A percentile compares a stretch with the other conserved stretches of the same genome.
Conservation (phyloP, 2,329 filamentous ascomycete species). For the Corniculantispora saksenae region DNA sequence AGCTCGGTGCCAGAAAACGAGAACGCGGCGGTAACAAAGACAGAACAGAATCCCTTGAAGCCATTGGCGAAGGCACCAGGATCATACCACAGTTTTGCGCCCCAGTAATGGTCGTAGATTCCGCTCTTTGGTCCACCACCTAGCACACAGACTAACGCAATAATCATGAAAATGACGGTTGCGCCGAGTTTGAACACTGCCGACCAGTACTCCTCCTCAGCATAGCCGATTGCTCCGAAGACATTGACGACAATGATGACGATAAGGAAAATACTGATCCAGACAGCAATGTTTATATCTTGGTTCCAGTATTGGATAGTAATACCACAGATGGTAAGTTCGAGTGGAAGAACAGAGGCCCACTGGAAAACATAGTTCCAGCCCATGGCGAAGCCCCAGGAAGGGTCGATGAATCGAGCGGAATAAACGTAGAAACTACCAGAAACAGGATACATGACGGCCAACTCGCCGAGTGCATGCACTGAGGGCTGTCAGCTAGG, state of each 20-base stretch:
- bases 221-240: slow-evolving; percentile 58
- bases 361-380: slow-evolving; percentile 51
- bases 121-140: slow-evolving; percentile 59
- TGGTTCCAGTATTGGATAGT: slow-evolving; percentile 51
- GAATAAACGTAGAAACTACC: slow-evolving; percentile 61
- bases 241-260: slow-evolving; percentile 55
- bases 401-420: slow-evolving; percentile 58
- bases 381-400: slow-evolving; percentile 54
- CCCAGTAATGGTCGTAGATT: slow-evolving; percentile 47
- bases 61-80: slow-evolving; percentile 66
- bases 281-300: slow-evolving; percentile 48
- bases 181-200: slow-evolving; percentile 58
- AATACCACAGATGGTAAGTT: slow-evolving; percentile 51
- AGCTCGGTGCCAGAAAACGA: slow-evolving; percentile 73
- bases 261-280: slow-evolving; percentile 57
- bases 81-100: slow-evolving; percentile 51
- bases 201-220: slow-evolving; percentile 62
- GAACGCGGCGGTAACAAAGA: slow-evolving; percentile 74
- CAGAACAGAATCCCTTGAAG: slow-evolving; percentile 72
- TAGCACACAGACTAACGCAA: slow-evolving; percentile 58
- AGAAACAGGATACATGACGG: slow-evolving; percentile 57
- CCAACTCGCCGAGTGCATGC: slow-evolving; percentile 61
- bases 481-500: slow-evolving; percentile 33
- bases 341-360: slow-evolving; percentile 48
- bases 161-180: slow-evolving; percentile 64